Evolutionary conservation across 2,329 filamentous ascomycete genomes (phyloP), one percentile per base, ranked within the genome.

Genomic region (Aureobasidium mangrovei): DNA sequence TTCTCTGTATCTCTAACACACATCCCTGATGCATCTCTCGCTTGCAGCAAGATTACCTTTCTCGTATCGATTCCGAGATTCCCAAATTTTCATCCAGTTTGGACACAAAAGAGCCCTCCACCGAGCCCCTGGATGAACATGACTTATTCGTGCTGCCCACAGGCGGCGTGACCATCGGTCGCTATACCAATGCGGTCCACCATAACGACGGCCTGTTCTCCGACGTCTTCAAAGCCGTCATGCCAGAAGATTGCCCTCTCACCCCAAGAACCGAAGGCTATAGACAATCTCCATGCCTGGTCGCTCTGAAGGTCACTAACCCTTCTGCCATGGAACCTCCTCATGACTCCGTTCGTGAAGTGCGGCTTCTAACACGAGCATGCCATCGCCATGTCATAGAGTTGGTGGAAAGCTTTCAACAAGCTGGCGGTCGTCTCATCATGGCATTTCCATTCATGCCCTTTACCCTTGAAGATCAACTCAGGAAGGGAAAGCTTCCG

Each of bases 381-480:
- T 75, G 74, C 28, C 77, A 76, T 40, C 73, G 77, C 55, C 79
- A 75, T 47, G 74, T 86, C 48, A 76, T 97, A 54, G 74, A 80
- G 0, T 75, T 98, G 3, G 68, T 90, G 4, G 83, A 88, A 39
- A 83, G 82, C 0, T 91, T 95, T 62, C 71, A 71, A 8, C 77
- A 84, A 56, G 80, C 91, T 57, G 81, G 83, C 43, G 82, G 85
- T 55, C 80, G 80, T 42, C 81, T 94, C 52, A 83, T 94, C 26
- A 76, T 97, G 5, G 85, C 85, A 1, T 94, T 96, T 58, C 93
- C 93, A 0, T 96, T 86, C 68, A 80, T 91, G 74, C 84, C 83
- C 4, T 74, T 84, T 56, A 88, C 86, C 28, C 77, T 97, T 5
- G 79, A 81, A 41, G 72, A 78, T n/a, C 66, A 95, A 3, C 75